These are phyloP conservation scores for Myxozyma melibiosi DNA, from an alignment of 805 yeast species.

Conservation along the genomic window DNA sequence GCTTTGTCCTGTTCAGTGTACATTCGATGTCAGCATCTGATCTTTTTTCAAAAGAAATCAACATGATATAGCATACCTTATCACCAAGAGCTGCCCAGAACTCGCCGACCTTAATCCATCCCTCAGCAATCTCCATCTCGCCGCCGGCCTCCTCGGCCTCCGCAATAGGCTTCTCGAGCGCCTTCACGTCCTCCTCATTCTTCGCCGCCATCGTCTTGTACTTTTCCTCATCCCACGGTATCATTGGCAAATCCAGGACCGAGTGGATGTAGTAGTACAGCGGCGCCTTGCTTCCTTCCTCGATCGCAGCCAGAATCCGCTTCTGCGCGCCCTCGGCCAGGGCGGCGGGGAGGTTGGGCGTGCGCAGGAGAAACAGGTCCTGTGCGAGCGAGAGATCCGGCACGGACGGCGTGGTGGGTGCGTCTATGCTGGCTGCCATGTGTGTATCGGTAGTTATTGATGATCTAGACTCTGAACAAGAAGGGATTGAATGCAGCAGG, in stretches of 20 bases:
- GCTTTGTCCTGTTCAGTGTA: slow-evolving; percentile 23
- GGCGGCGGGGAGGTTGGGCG: slow-evolving; percentile 42
- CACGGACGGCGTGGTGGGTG: slow-evolving; percentile 43
- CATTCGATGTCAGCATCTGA: neutral
- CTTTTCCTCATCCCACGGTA: slow-evolving; percentile 63
- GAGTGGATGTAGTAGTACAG: slow-evolving; percentile 70
- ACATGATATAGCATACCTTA: slow-evolving; percentile 59
- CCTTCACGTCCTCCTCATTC: slow-evolving; percentile 59
- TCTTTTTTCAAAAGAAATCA: slow-evolving; percentile 50
- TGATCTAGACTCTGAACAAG: too few relatives aligned
- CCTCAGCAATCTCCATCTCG: slow-evolving; percentile 75
- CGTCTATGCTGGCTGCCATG: neutral
- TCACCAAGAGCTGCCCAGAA: slow-evolving; percentile 87
- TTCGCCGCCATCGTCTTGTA: slow-evolving; percentile 53
- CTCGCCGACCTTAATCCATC: slow-evolving; percentile 81
- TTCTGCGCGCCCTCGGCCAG: slow-evolving; percentile 50
- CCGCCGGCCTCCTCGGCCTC: slow-evolving; percentile 76
- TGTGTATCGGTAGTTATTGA: neutral
- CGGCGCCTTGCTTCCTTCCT: slow-evolving; percentile 71
- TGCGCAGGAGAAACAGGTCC: slow-evolving; percentile 64
- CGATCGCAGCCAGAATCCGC: slow-evolving; percentile 57
- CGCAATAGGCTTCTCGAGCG: slow-evolving; percentile 49
- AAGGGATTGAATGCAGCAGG: too few relatives aligned
- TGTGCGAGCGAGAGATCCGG: slow-evolving; percentile 88
- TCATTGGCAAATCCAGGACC: slow-evolving; percentile 45